phyloP scores from a whole-genome alignment of 1,284 basidiomycete genomes.

The Wolfiporia cocos region DNA sequence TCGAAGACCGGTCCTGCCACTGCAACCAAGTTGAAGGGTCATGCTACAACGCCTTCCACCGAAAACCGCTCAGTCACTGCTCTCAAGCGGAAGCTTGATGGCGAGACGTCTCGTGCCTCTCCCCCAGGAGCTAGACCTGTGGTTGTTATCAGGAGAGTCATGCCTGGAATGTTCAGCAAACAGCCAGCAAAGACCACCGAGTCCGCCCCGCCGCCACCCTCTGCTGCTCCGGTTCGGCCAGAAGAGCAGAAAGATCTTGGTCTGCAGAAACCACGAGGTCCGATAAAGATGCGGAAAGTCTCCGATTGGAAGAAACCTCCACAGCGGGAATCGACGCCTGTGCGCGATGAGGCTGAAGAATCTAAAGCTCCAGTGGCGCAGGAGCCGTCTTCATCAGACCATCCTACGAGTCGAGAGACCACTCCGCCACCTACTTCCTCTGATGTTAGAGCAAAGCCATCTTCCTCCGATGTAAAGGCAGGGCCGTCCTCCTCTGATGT shows the following conservation, averaged over 20 bases:
- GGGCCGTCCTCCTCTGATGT: too few relatives aligned
- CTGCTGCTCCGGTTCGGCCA: too few relatives aligned
- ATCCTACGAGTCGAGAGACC: too few relatives aligned
- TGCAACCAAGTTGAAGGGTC: too few relatives aligned
- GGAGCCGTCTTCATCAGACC: too few relatives aligned
- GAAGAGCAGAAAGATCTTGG: conserved; percentile 1
- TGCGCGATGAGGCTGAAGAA: conserved; percentile 5
- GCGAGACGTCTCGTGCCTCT: conserved; percentile 19
- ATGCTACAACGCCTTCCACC: too few relatives aligned
- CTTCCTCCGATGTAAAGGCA: too few relatives aligned
- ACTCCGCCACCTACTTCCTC: too few relatives aligned
- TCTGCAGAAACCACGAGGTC: conserved; percentile 12
- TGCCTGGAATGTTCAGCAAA: conserved; percentile 17
- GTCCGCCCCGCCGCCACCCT: not conserved
- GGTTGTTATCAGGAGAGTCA: conserved; percentile 20
- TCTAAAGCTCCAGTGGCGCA: not conserved
- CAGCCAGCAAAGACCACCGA: conserved; percentile 4
- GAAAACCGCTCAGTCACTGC: not conserved
- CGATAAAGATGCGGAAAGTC: conserved; percentile 16
- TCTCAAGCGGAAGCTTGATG: conserved; percentile 38
- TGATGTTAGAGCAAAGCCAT: too few relatives aligned
- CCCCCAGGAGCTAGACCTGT: conserved; percentile 21
- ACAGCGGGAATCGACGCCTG: too few relatives aligned
- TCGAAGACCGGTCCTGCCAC: too few relatives aligned
- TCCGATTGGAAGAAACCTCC: conserved; percentile 19